These are phyloP conservation scores for Volvox africanus DNA, from an alignment of 139 green algal genomes.

Conservation along the genomic window DNA sequence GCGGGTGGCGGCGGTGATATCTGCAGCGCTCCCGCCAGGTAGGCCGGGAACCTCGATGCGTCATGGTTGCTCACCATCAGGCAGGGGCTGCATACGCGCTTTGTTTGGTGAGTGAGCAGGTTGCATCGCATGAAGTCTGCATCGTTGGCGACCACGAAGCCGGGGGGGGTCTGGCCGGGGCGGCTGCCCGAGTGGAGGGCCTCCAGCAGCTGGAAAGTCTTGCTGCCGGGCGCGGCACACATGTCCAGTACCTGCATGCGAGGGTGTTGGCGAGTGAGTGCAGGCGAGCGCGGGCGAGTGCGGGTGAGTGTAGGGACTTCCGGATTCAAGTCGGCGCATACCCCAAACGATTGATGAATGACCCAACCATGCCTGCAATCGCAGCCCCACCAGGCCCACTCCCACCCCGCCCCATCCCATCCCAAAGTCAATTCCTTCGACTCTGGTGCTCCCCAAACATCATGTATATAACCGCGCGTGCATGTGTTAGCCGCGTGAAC, in stretches of 20 bases:
- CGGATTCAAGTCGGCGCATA: too few relatives aligned
- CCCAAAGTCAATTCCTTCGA: neutral
- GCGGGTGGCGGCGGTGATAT: neutral
- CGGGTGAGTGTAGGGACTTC: too few relatives aligned
- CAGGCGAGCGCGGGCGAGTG: too few relatives aligned
- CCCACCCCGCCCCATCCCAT: neutral
- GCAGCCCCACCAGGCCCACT: neutral
- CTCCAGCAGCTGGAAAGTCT: slow-evolving; percentile 98
- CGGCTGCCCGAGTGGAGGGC: slow-evolving; percentile 80
- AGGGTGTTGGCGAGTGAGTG: too few relatives aligned
- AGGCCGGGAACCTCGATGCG: slow-evolving; percentile 84
- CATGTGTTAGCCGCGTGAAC: too few relatives aligned
- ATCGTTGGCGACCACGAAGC: slow-evolving; percentile 98
- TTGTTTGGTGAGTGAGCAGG: slow-evolving; percentile 97
- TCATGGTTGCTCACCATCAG: slow-evolving; percentile 97
- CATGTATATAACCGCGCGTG: too few relatives aligned
- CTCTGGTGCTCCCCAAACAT: neutral
- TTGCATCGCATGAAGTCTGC: slow-evolving; percentile 95
- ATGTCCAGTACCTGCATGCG: slow-evolving; percentile 92
- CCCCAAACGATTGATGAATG: too few relatives aligned
- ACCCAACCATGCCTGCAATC: too few relatives aligned
- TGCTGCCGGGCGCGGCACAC: slow-evolving; percentile 97
- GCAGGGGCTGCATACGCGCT: slow-evolving; percentile 89
- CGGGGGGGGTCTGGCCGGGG: slow-evolving; percentile 56
- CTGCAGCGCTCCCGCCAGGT: slow-evolving; percentile 11